Evolutionary conservation across 495 filamentous ascomycete genomes (phyloP).

Genomic region (Penicillium ochrochloron): DNA sequence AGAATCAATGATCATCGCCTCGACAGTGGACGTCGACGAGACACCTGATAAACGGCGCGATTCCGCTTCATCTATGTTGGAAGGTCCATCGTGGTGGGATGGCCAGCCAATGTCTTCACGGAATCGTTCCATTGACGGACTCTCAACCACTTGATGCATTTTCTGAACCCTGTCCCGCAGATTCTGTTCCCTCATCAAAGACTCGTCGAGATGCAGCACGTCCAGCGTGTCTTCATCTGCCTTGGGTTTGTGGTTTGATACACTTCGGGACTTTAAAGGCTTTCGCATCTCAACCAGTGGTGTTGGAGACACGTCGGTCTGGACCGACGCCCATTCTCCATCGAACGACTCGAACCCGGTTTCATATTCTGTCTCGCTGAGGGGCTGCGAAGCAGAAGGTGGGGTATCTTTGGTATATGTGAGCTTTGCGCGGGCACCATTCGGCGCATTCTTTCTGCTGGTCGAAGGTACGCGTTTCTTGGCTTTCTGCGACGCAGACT

Average conservation of each 20-base stretch:
- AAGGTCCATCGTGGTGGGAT: constrained; percentile 28
- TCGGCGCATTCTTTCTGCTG: constrained; percentile 23
- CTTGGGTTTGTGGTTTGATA: constrained; percentile 3
- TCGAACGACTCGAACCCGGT: constrained; percentile 35
- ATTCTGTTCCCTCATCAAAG: constrained; percentile 38
- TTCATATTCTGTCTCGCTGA: constrained; percentile 30
- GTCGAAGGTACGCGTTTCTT: constrained; percentile 33
- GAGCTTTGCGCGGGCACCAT: constrained; percentile 14
- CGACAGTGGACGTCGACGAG: constrained; percentile 71
- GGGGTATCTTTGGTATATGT: constrained; percentile 20
- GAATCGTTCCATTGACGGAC: constrained; percentile 43
- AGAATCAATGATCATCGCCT: constrained; percentile 70
- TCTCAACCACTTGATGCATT: constrained; percentile 28
- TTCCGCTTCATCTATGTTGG: constrained; percentile 38
- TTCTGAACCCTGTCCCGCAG: constrained; percentile 42
- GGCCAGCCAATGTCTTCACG: constrained; percentile 52
- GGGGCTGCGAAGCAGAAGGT: constrained; percentile 21
- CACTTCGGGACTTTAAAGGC: constrained; percentile 8
- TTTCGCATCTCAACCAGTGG: constrained; percentile 25
- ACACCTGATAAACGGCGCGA: constrained; percentile 59
- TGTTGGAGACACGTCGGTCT: constrained; percentile 27
- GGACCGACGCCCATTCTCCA: constrained; percentile 27
- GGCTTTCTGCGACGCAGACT: constrained; percentile 30
- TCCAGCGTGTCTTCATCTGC: constrained; percentile 22
- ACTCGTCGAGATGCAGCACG: constrained; percentile 30